Evolutionary conservation across 164 flowering plant genomes (phyloP), one percentile per base, ranked within the genome.

Genomic region (Vitis amurensis): DNA sequence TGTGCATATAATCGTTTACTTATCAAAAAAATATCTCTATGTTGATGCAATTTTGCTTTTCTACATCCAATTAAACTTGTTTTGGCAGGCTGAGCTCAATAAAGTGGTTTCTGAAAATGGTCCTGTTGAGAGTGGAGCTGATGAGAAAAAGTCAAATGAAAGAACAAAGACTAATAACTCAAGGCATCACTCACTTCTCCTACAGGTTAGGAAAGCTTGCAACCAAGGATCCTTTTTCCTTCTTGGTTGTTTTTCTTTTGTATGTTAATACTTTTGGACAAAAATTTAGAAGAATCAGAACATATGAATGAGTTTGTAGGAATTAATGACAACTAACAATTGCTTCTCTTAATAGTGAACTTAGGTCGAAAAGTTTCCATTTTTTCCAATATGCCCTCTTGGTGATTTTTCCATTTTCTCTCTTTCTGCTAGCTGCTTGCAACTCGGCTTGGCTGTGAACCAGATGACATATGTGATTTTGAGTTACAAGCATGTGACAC

Each of bases 401-500:
- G 23, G n/a, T 48, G 23, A 48, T 48, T 17, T n/a, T 6, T 59
- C 69, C 55, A 19, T 12, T 60, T 49, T 50, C 74, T 53, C 13
- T 50, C 52, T 67, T 66, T 64, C 50, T 23, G 83, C 50, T 77
- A 96, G 99, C 82, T 91, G 64, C 88, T 96, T 77, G 92, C 97
- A 62, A 69, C 76, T 73, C 73, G 88, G 66, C 77, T 83, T 50
- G 91, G 93, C 15, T 96, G 99, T 79, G 74, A 82, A 74, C 86
- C 95, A 56, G 91, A 76, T 71, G 91, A 91, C 47, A 96, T 96
- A 59, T 88, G 89, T 68, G 99, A 96, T 83, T 93, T 96, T 83
- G 99, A 96, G 78, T 77, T 95, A 79, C 99, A 96, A 88, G 84
- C 86, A 66, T 93, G 98, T 80, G 98, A 96, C 74, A 93, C 97